phyloP scores from a whole-genome alignment of 225 moss, liverwort and hornwort genomes.

The Antitrichia curtipendula region DNA sequence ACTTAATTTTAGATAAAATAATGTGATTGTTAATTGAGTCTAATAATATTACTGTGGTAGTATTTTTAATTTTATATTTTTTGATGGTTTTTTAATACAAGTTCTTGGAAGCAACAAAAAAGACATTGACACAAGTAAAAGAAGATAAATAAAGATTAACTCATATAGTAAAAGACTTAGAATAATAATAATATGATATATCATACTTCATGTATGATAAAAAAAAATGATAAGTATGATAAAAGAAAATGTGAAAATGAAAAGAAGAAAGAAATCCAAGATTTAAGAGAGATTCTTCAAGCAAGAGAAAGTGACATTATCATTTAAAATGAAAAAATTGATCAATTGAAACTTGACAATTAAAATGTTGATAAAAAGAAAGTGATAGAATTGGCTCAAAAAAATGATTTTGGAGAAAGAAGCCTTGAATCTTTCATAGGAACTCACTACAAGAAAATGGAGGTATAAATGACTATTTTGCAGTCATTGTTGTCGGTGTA shows the following conservation, averaged over 20 bases:
- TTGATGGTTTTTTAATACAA: not conserved
- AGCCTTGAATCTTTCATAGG: not conserved
- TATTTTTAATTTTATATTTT: not conserved
- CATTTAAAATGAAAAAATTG: not conserved
- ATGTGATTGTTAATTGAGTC: not conserved
- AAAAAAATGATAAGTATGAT: constrained; percentile 13
- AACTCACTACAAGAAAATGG: no score
- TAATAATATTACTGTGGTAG: not conserved
- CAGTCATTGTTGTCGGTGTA: no score
- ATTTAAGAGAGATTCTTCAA: constrained; percentile 12
- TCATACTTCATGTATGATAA: not conserved
- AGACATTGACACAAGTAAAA: not conserved
- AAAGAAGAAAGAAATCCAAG: not conserved
- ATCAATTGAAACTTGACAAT: not conserved
- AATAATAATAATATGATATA: not conserved
- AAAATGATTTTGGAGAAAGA: not conserved
- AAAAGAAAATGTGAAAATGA: constrained; percentile 19
- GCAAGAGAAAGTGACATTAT: not conserved
- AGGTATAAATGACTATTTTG: no score
- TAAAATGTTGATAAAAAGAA: not conserved
- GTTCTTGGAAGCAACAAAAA: not conserved
- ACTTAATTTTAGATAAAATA: not conserved
- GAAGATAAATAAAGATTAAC: not conserved
- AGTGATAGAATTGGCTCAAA: not conserved
- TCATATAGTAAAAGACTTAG: not conserved